A percentile compares a stretch with the other conserved stretches of the same genome.
These are phyloP conservation scores for Potentilla sterilis DNA, from an alignment of 306 rosid genomes.

Conservation along the genomic window DNA sequence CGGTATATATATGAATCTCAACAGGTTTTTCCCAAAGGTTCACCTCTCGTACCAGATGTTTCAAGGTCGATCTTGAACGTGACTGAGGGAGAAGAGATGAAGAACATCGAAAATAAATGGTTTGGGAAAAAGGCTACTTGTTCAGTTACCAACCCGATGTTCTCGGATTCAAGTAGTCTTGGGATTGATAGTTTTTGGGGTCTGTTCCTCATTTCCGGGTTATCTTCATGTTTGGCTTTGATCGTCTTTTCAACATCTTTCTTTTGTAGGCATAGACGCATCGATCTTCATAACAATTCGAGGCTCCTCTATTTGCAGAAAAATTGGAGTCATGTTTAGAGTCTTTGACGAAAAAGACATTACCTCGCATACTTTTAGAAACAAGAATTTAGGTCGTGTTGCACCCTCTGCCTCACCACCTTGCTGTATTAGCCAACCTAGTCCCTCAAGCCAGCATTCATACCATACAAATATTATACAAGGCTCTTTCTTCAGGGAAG, in stretches of 20 bases:
- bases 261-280: constrained; percentile 34
- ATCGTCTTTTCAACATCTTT: constrained; percentile 32
- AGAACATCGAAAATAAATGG: constrained; percentile 55
- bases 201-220: constrained; percentile 47
- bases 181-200: constrained; percentile 68
- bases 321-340: constrained; percentile 24
- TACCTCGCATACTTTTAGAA: constrained; percentile 23
- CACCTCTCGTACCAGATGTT: constrained; percentile 52
- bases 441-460: not conserved
- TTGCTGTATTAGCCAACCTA: not conserved
- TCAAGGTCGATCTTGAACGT: constrained; percentile 58
- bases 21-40: constrained; percentile 48
- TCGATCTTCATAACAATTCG: constrained; percentile 18
- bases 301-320: constrained; percentile 36
- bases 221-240: constrained; percentile 39
- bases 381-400: not conserved
- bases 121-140: constrained; percentile 28
- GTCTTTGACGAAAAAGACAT: constrained; percentile 30
- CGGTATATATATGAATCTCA: not conserved
- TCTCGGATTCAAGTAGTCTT: constrained; percentile 41
- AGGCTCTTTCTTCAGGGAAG: not conserved
- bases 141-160: constrained; percentile 23
- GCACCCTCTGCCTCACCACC: constrained; percentile 3
- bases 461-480: not conserved
- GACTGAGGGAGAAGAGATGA: constrained; percentile 61